Conservation (phyloP, 2,329 filamentous ascomycete genomes). For the Emergomyces pasteurianus region DNA sequence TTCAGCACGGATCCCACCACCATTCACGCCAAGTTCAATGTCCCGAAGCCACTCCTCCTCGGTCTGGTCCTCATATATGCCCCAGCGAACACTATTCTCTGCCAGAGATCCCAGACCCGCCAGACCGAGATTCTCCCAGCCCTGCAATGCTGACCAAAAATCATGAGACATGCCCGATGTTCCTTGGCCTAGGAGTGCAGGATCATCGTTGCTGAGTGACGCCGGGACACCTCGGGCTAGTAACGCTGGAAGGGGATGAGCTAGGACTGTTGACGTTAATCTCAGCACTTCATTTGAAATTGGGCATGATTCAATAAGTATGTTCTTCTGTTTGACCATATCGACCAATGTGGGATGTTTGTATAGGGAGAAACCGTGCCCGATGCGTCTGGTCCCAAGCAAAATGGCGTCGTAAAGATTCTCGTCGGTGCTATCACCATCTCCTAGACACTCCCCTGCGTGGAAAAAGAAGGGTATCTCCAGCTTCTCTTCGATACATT, state of each 20-base stretch:
- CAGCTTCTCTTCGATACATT: constrained; percentile 63
- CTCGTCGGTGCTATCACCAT: constrained; percentile 64
- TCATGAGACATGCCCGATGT: constrained; percentile 76
- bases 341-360: constrained; percentile 85
- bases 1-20: constrained; percentile 56
- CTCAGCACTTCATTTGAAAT: constrained; percentile 86
- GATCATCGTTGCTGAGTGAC: constrained; percentile 81
- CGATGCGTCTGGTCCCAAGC: constrained; percentile 76
- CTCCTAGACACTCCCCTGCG: constrained; percentile 76
- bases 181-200: constrained; percentile 75
- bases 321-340: constrained; percentile 77
- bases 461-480: constrained; percentile 94
- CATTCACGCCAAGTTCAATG: constrained; percentile 62
- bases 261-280: constrained; percentile 61
- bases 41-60: constrained; percentile 59
- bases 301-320: constrained; percentile 80
- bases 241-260: constrained; percentile 66
- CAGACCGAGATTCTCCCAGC: constrained; percentile 81
- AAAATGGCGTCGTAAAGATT: constrained; percentile 86
- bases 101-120: constrained; percentile 76
- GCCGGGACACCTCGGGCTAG: constrained; percentile 75
- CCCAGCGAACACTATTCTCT: constrained; percentile 87
- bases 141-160: constrained; percentile 87
- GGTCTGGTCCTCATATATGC: constrained; percentile 70
- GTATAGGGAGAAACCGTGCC: constrained; percentile 77